Evolutionary conservation across 2,329 filamentous ascomycete species (phyloP).

Genomic region (Dissoconium aciculare): DNA sequence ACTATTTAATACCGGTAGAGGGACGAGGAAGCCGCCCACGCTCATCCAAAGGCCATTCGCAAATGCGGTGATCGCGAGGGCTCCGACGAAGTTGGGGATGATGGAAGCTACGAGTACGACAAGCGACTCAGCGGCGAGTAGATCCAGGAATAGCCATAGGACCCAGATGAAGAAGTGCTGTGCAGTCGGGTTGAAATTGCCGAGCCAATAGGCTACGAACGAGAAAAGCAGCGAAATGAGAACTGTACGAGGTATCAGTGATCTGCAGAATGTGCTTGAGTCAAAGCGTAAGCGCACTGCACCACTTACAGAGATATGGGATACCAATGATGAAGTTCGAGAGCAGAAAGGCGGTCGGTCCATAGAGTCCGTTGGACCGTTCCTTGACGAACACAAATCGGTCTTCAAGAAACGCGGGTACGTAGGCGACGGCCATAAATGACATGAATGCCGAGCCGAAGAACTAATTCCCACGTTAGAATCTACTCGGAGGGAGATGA

Average conservation of each 20-base stretch:
- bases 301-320: conserved; percentile 48
- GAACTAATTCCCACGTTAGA: too few species aligned
- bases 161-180: too few species aligned
- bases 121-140: too few species aligned
- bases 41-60: conserved; percentile 85
- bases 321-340: conserved; percentile 72
- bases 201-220: too few species aligned
- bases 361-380: conserved; percentile 66
- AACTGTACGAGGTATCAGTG: conserved; percentile 28
- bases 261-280: too few species aligned
- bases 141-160: too few species aligned
- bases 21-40: conserved; percentile 68
- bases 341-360: conserved; percentile 54
- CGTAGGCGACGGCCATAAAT: conserved; percentile 56
- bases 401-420: conserved; percentile 72
- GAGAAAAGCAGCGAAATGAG: conserved; percentile 60
- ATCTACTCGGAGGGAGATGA: conserved; percentile 5
- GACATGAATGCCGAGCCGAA: conserved; percentile 39
- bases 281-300: background rate
- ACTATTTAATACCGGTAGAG: conserved; percentile 54
- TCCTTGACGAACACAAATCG: conserved; percentile 59
- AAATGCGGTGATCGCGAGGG: conserved; percentile 66
- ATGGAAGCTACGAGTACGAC: conserved; percentile 62
- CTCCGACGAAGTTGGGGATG: conserved; percentile 65
- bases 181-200: too few species aligned